phyloP scores from a whole-genome alignment of 2,329 filamentous ascomycete genomes.

The Colletotrichum coccodes region DNA sequence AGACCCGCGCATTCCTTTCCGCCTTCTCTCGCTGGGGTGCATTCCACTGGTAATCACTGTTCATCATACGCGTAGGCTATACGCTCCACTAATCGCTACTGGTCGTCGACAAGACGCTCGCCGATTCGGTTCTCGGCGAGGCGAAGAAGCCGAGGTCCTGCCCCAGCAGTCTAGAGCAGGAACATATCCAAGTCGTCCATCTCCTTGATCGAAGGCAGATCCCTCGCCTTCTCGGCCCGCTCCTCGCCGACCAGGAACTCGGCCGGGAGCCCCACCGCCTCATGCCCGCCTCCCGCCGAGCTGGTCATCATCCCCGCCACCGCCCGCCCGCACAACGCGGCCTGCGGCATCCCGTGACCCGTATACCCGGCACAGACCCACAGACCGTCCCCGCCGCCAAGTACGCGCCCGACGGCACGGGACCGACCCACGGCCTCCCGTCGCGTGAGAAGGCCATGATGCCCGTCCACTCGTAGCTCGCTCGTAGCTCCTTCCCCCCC shows the following conservation, averaged over 20 bases:
- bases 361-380: conserved; percentile 76
- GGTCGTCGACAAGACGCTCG: no score
- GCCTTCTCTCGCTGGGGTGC: not conserved
- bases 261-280: conserved; percentile 54
- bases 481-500: conserved; percentile 56
- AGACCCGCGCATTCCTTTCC: not conserved
- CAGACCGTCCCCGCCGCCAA: conserved; percentile 64
- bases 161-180: not conserved
- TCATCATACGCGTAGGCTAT: not conserved
- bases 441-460: conserved; percentile 83
- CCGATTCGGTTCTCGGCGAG: no score
- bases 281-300: conserved; percentile 39
- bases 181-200: conserved; percentile 34
- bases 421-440: conserved; percentile 75
- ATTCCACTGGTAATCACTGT: not conserved
- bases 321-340: conserved; percentile 72
- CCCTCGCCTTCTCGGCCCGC: conserved; percentile 36
- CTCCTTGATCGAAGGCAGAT: conserved; percentile 26
- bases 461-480: conserved; percentile 78
- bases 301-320: conserved; percentile 69
- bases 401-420: conserved; percentile 58
- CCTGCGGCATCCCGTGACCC: conserved; percentile 82
- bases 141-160: not conserved
- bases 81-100: not conserved
- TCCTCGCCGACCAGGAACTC: conserved; percentile 52